These are phyloP conservation scores for Flaveria ramosissima DNA, from an alignment of 129 eudicot species.

Conservation along the genomic window DNA sequence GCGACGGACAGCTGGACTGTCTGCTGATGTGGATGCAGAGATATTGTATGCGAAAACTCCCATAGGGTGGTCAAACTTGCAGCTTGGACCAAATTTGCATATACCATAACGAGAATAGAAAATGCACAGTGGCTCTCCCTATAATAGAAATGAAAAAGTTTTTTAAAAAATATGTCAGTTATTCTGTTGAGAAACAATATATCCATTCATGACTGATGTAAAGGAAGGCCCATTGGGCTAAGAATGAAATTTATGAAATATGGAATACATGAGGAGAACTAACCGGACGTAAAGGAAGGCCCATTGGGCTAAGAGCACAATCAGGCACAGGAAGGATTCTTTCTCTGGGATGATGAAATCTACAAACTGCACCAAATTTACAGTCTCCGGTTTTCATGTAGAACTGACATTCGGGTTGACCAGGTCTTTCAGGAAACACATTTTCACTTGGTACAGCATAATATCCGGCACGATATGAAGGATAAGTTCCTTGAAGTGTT, in stretches of 20 bases:
- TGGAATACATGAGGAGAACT: conserved; percentile 28
- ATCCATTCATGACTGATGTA: background rate
- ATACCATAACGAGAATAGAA: conserved; percentile 95
- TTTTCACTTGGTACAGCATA: conserved; percentile 74
- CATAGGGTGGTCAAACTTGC: conserved; percentile 99
- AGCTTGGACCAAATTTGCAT: conserved; percentile 99
- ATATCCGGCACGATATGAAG: conserved; percentile 70
- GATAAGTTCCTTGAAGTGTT: conserved; percentile 54
- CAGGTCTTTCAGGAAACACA: conserved; percentile 97
- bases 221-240: conserved; percentile 1
- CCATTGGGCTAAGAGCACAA: conserved; percentile 83
- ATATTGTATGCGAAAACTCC: conserved; percentile 65
- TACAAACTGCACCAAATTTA: conserved; percentile 93
- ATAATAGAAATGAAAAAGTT: conserved; percentile 18
- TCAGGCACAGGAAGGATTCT: conserved; percentile 82
- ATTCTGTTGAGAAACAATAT: background rate
- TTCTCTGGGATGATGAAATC: conserved; percentile 96
- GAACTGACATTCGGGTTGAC: conserved; percentile 94
- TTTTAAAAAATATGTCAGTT: background rate
- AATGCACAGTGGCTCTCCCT: conserved; percentile 97
- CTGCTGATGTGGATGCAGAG: conserved; percentile 57
- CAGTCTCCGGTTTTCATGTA: conserved; percentile 99
- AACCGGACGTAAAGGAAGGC: conserved; percentile 95
- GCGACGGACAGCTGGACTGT: conserved; percentile 48
- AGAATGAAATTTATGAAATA: background rate